phyloP scores from a whole-genome alignment of 257 asterid species.

The Jasminum sambac region DNA sequence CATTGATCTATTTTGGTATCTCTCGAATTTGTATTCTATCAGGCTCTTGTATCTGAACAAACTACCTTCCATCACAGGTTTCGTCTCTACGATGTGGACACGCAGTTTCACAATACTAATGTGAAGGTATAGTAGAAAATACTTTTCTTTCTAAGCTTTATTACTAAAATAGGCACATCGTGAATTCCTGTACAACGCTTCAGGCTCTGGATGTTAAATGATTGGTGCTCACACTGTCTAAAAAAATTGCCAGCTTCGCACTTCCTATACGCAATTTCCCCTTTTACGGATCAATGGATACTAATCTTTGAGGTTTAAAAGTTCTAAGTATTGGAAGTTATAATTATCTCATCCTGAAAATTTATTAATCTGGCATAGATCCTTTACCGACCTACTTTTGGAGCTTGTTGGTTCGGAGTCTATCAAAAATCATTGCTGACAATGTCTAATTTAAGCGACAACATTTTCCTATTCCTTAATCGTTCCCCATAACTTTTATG shows the following conservation, averaged over 20 bases:
- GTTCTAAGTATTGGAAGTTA: neutral
- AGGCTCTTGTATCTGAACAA: constrained; percentile 28
- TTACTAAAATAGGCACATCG: neutral
- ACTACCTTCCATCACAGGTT: constrained; percentile 55
- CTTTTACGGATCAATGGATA: neutral
- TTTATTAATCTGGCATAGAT: neutral
- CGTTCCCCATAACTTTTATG: too few relatives aligned
- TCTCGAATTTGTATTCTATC: constrained; percentile 17
- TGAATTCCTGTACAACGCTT: constrained; percentile 13
- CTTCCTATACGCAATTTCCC: neutral
- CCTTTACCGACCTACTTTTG: too few relatives aligned
- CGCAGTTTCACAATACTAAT: constrained; percentile 72
- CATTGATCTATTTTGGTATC: constrained; percentile 23
- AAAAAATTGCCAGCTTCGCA: neutral
- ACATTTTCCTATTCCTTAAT: too few relatives aligned
- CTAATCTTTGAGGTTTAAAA: neutral
- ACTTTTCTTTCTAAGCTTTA: constrained; percentile 15
- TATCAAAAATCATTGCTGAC: too few relatives aligned
- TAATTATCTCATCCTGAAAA: neutral
- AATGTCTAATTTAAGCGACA: too few relatives aligned
- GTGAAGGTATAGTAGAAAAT: constrained; percentile 57
- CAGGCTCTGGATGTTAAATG: neutral
- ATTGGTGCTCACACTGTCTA: neutral
- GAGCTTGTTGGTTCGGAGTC: too few relatives aligned
- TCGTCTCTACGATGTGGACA: constrained; percentile 86